These are phyloP conservation scores for Debaryomyces psychrophilus DNA, from an alignment of 1,139 yeast genomes.

Conservation along the genomic window DNA sequence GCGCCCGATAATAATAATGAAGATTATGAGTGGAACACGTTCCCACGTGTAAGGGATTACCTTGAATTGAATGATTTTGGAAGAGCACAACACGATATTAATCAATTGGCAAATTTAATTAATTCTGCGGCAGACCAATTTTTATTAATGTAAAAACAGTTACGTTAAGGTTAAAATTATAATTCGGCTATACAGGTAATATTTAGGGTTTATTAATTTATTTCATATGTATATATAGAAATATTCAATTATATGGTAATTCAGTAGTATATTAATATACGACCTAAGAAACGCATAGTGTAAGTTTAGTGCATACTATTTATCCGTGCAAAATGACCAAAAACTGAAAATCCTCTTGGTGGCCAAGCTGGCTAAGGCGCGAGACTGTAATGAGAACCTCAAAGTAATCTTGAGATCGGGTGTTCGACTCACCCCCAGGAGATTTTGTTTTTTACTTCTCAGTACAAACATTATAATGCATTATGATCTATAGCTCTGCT, in stretches of 20 bases:
- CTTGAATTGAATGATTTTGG: slow-evolving; percentile 52
- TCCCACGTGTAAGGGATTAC: slow-evolving; percentile 76
- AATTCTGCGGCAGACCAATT: slow-evolving; percentile 24
- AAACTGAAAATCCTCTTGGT: slow-evolving; percentile 56
- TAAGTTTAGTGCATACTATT: too few species aligned
- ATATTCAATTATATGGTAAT: background rate
- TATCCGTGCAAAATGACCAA: background rate
- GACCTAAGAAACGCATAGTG: too few species aligned
- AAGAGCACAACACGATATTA: slow-evolving; percentile 59
- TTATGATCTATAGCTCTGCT: slow-evolving; percentile 5
- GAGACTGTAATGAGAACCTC: slow-evolving; percentile 66
- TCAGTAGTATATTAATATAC: too few species aligned
- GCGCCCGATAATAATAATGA: slow-evolving; percentile 45
- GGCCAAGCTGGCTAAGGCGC: slow-evolving; percentile 84
- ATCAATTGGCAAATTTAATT: slow-evolving; percentile 45
- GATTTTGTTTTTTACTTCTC: slow-evolving; percentile 42
- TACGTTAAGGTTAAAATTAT: background rate
- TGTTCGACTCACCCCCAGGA: slow-evolving; percentile 86
- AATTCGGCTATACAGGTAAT: background rate
- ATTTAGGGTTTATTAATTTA: background rate
- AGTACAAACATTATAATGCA: background rate
- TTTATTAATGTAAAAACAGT: slow-evolving; percentile 1
- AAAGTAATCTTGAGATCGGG: slow-evolving; percentile 77
- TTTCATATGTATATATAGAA: background rate
- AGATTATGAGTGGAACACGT: slow-evolving; percentile 61